Base-by-base conservation (phyloP, 1,139 yeast species). In the Scheffersomyces parashehatae region DNA sequence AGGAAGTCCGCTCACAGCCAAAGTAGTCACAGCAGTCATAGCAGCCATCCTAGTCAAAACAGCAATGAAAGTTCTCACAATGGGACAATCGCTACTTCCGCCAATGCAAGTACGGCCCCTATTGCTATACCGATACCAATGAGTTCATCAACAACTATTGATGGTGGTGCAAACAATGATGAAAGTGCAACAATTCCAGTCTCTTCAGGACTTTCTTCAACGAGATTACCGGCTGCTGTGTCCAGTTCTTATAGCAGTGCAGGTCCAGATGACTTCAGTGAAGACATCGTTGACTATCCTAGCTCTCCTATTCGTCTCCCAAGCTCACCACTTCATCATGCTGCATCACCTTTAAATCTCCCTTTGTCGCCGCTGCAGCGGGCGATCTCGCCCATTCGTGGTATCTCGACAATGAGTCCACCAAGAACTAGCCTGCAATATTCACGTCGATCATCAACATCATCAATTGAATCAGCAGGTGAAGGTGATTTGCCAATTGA, bases 401-500 rank as follows among this genome's bases (percentile, higher is more conserved):
- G 35, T 14, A 31, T 16, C 13, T 28, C 26, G 11, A 10, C 15
- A 9, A 30, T 30, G 15, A 14, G 15, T 8, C 13, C 34, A 30
- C 15, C 13, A 13, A 14, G 13, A 11, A 30, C 34, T 10, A 30
- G 15, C 11, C 15, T 30, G 34, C 26, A 20, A 28, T 41, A 11
- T 16, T 28, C 8, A 55, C 63, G 3, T 9, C 43, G 51, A 14
- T 62, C 70, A 1, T 68, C 75, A 0, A 34, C 56, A 3, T 51
- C 61, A 3, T 68, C 73, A 31, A 38, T 49, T 5, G 46, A 47
- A 3, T 59, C 68, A 2, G 48, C 51, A 4, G 26, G 26, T 20
- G 42, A 48, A 28, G 43, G 48, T 11, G 58, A 62, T 36, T 29
- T 56, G 3, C 69, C 69, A 1, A 48, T 67, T 15, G 77, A 73